These are phyloP conservation scores for Amanita rubescens DNA, from an alignment of 768 basidiomycete species.

Conservation along the genomic window DNA sequence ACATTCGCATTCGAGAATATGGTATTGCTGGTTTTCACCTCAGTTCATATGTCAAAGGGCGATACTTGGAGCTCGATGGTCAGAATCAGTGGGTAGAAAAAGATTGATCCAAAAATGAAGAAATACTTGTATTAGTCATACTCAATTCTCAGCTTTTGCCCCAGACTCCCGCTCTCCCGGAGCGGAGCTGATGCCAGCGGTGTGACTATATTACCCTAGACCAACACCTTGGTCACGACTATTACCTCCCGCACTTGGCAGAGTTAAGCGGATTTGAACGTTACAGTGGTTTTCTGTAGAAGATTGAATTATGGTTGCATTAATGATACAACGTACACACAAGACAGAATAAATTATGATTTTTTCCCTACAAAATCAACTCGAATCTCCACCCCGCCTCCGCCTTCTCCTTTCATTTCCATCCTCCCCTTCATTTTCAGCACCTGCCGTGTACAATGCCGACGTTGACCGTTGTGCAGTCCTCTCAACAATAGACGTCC, in stretches of 20 bases:
- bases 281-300: too few species aligned
- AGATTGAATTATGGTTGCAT: too few species aligned
- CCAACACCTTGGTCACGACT: too few species aligned
- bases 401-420: slow-evolving; percentile 20
- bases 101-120: slow-evolving; percentile 10
- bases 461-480: slow-evolving; percentile 62
- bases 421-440: slow-evolving; percentile 24
- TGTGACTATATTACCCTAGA: too few species aligned
- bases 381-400: background rate
- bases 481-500: slow-evolving; percentile 84
- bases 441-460: slow-evolving; percentile 30
- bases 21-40: slow-evolving; percentile 11
- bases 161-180: too few species aligned
- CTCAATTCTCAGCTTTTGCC: too few species aligned
- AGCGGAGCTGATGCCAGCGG: too few species aligned
- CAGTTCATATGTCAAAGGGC: slow-evolving; percentile 12
- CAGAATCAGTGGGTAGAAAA: slow-evolving; percentile 8
- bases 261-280: too few species aligned
- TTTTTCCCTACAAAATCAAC: background rate
- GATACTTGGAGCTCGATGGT: slow-evolving; percentile 10
- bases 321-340: too few species aligned
- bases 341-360: background rate
- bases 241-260: too few species aligned
- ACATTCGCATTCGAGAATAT: slow-evolving; percentile 12
- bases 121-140: slow-evolving; percentile 1